These are phyloP conservation scores for Ammopiptanthus mongolicus DNA, from an alignment of 306 rosid species.

Conservation along the genomic window DNA sequence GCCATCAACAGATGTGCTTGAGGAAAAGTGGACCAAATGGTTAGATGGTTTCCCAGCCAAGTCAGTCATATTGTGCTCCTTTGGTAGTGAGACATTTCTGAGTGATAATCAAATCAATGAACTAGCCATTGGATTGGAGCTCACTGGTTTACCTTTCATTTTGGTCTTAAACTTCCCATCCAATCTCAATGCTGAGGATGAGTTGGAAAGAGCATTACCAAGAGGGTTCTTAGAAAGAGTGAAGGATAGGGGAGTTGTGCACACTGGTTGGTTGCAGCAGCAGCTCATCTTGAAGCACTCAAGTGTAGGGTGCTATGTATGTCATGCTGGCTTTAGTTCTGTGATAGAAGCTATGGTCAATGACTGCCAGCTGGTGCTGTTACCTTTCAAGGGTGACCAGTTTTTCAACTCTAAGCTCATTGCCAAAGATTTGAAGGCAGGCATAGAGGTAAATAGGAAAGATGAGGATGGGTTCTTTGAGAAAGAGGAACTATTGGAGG, in stretches of 20 bases:
- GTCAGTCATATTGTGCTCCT: slow-evolving; percentile 41
- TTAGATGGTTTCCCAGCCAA: slow-evolving; percentile 18
- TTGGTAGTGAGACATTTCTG: slow-evolving; percentile 57
- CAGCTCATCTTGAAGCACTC: slow-evolving; percentile 35
- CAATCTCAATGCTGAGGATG: background rate
- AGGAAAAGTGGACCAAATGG: slow-evolving; percentile 38
- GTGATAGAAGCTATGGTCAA: slow-evolving; percentile 42
- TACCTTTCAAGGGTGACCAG: slow-evolving; percentile 49
- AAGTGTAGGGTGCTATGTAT: slow-evolving; percentile 33
- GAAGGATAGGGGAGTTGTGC: slow-evolving; percentile 33
- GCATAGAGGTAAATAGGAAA: slow-evolving; percentile 40
- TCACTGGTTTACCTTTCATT: slow-evolving; percentile 38
- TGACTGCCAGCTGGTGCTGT: slow-evolving; percentile 42
- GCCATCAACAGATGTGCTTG: slow-evolving; percentile 17
- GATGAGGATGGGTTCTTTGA: slow-evolving; percentile 39
- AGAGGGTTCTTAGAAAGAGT: slow-evolving; percentile 40
- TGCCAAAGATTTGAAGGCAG: slow-evolving; percentile 18
- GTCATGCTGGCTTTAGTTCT: slow-evolving; percentile 53
- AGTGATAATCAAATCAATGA: slow-evolving; percentile 35
- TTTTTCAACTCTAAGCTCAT: slow-evolving; percentile 38
- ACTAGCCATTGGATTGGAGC: slow-evolving; percentile 41
- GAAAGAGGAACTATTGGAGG: slow-evolving; percentile 33
- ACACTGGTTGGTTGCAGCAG: slow-evolving; percentile 54
- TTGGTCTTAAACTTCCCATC: slow-evolving; percentile 42
- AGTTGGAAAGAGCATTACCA: slow-evolving; percentile 30